Base-by-base conservation (phyloP, 2,329 filamentous ascomycete genomes). In the Verticillium nonalfalfae region DNA sequence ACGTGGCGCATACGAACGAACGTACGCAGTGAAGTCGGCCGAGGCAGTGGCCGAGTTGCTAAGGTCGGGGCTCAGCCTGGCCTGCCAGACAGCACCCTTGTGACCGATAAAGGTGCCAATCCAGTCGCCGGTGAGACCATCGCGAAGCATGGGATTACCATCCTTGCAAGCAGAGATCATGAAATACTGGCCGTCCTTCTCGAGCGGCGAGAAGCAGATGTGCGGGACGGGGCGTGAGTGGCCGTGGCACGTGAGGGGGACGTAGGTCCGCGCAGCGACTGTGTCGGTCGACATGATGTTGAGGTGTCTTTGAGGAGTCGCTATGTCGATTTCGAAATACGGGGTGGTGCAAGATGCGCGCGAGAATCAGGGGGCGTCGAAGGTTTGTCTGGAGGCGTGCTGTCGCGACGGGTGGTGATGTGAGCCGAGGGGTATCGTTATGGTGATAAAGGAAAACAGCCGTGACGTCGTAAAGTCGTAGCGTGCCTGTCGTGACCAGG, bases 61-160 rank as follows among this genome's bases (percentile, higher is more conserved):
- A 52, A 93, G 91, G 77, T 98, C 93, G 21, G 91, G 88, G 59
- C 93, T 97, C 39, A 99, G 83, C 68, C 93, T 87, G 60, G 93
- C 91, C 78, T 97, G 93, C 93, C 95, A 99, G 63, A 98, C 94
- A 40, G 95, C 95, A 65, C 95, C 95, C 78, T 99, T 98, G 80
- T 99, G 95, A 50, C 95, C 95, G 70, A 99, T 89, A 73, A 98
- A 98, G 40, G 95, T 98, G 57, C 95, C 95, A 68, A 98, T 98
- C 90, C 93, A 97, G 75, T 97, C 93, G 62, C 95, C 95, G 57
- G 94, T 99, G 64, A 96, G 85, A 65, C 95, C 95, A 78, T 98
- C 92, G 67, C 95, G 91, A 68, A 99, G 89, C 93, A 98, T 98
- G 58, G 95, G 95, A 74, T 98, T 98, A 72, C 94, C 94, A 81